A percentile compares a stretch with the other conserved stretches of the same genome.
These are phyloP conservation scores for Cordyceps tenuipes DNA, from an alignment of 2,329 filamentous ascomycete species.

Conservation along the genomic window DNA sequence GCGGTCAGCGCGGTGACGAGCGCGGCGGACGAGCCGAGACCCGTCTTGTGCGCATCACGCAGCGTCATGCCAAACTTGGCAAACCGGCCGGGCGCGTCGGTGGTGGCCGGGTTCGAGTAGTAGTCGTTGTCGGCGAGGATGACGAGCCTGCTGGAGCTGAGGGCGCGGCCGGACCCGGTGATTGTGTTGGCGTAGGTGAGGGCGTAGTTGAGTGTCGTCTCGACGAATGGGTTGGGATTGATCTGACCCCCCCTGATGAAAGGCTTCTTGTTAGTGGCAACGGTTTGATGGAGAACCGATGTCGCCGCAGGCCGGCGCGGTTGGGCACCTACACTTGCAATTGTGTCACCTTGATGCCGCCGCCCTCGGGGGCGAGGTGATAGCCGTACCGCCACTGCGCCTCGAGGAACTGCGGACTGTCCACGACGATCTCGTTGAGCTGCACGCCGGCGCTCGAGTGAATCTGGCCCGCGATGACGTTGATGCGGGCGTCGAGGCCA, in stretches of 20 bases:
- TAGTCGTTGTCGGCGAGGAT: slow-evolving; percentile 95
- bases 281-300: not conserved
- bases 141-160: slow-evolving; percentile 65
- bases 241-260: slow-evolving; percentile 35
- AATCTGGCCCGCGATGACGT: slow-evolving; percentile 51
- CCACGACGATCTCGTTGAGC: slow-evolving; percentile 68
- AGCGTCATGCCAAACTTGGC: slow-evolving; percentile 70
- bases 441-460: slow-evolving; percentile 54
- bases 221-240: slow-evolving; percentile 72
- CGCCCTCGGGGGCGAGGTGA: slow-evolving; percentile 57
- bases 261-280: too few relatives aligned
- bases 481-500: slow-evolving; percentile 60
- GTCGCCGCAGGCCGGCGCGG: too few relatives aligned
- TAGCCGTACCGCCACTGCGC: slow-evolving; percentile 86
- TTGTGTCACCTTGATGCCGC: slow-evolving; percentile 76
- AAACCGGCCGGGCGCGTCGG: slow-evolving; percentile 47
- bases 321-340: slow-evolving; percentile 58
- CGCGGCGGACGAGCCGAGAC: slow-evolving; percentile 87
- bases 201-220: slow-evolving; percentile 80
- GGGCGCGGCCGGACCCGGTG: slow-evolving; percentile 34
- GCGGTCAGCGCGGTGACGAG: slow-evolving; percentile 82
- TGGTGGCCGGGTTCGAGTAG: slow-evolving; percentile 57
- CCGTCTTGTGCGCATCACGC: slow-evolving; percentile 81
- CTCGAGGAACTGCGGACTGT: slow-evolving; percentile 82
- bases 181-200: slow-evolving; percentile 65